Conservation (phyloP, 2,329 filamentous ascomycete species). For the Sphaerulina musiva region DNA sequence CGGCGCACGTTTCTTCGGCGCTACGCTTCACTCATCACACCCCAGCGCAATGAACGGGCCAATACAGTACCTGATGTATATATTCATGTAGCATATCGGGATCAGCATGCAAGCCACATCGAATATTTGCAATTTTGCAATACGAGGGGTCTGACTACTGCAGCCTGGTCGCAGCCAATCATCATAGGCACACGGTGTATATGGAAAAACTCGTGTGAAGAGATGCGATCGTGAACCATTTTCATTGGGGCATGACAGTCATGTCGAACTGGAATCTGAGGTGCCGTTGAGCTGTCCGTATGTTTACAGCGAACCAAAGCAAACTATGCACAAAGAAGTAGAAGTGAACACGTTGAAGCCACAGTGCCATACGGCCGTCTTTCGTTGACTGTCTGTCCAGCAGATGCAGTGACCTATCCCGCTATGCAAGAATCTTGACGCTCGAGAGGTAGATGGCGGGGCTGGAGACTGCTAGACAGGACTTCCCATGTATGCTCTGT, state of each 20-base stretch:
- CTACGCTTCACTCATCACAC: too few species aligned
- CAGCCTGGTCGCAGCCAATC: not conserved
- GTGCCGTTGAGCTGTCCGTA: constrained; percentile 14
- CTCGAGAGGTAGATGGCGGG: not conserved
- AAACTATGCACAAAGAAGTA: constrained; percentile 18
- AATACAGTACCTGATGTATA: too few species aligned
- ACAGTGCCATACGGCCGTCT: constrained; percentile 12
- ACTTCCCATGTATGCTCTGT: constrained; percentile 13
- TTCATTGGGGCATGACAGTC: constrained; percentile 14
- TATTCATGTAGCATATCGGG: not conserved
- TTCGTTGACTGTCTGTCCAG: constrained; percentile 14
- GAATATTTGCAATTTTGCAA: constrained; percentile 5
- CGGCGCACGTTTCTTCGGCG: too few species aligned
- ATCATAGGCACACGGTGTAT: not conserved
- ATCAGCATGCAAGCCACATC: constrained; percentile 6
- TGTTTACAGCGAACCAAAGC: constrained; percentile 10
- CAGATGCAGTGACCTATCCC: constrained; percentile 11
- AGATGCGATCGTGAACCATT: constrained; percentile 11
- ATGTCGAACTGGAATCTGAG: constrained; percentile 14
- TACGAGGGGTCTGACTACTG: not conserved
- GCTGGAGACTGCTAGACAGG: constrained; percentile 9
- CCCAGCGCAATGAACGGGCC: too few species aligned
- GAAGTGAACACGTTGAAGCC: constrained; percentile 10
- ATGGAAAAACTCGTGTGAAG: too few species aligned
- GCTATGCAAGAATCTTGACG: constrained; percentile 9